phyloP scores from a whole-genome alignment of 495 filamentous ascomycete species.

The Parathielavia appendiculata region DNA sequence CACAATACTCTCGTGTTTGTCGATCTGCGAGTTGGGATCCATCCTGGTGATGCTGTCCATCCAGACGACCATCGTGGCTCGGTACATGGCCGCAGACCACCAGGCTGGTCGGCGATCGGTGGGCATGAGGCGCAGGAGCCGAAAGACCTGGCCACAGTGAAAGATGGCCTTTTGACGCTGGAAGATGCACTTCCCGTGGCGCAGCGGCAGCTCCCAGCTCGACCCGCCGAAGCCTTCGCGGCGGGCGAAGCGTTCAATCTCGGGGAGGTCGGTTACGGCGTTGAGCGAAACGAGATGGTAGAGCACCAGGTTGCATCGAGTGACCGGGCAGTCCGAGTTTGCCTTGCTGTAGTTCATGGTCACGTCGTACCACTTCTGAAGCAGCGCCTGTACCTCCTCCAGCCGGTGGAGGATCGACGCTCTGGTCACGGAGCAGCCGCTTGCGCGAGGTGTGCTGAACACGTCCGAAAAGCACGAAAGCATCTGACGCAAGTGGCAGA shows the following conservation, averaged over 20 bases:
- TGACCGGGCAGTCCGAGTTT: slow-evolving; percentile 37
- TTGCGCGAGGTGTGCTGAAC: slow-evolving; percentile 29
- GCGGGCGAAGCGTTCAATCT: slow-evolving; percentile 55
- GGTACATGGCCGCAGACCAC: slow-evolving; percentile 52
- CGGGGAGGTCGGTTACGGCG: slow-evolving; percentile 52
- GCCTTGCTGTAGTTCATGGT: slow-evolving; percentile 34
- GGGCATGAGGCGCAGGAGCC: slow-evolving; percentile 46
- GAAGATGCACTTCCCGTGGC: slow-evolving; percentile 49
- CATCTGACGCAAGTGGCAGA: slow-evolving; percentile 47
- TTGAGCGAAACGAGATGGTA: slow-evolving; percentile 61
- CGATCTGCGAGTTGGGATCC: slow-evolving; percentile 33
- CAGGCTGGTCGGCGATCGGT: slow-evolving; percentile 44
- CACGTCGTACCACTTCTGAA: slow-evolving; percentile 56
- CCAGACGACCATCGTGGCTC: slow-evolving; percentile 50
- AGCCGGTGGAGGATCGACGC: slow-evolving; percentile 48
- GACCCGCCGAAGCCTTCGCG: slow-evolving; percentile 46
- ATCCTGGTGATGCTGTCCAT: slow-evolving; percentile 36
- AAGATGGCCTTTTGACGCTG: slow-evolving; percentile 52
- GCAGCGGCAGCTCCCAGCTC: slow-evolving; percentile 43
- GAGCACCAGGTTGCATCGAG: slow-evolving; percentile 53
- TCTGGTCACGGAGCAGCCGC: slow-evolving; percentile 40
- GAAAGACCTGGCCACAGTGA: slow-evolving; percentile 56
- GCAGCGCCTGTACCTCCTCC: slow-evolving; percentile 51
- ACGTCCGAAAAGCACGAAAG: slow-evolving; percentile 43
- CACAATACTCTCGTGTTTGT: slow-evolving; percentile 16